A percentile compares a stretch with the other conserved stretches of the same genome.
These are phyloP conservation scores for Pseudotulostoma volvatum DNA, from an alignment of 495 filamentous ascomycete species.

Conservation along the genomic window DNA sequence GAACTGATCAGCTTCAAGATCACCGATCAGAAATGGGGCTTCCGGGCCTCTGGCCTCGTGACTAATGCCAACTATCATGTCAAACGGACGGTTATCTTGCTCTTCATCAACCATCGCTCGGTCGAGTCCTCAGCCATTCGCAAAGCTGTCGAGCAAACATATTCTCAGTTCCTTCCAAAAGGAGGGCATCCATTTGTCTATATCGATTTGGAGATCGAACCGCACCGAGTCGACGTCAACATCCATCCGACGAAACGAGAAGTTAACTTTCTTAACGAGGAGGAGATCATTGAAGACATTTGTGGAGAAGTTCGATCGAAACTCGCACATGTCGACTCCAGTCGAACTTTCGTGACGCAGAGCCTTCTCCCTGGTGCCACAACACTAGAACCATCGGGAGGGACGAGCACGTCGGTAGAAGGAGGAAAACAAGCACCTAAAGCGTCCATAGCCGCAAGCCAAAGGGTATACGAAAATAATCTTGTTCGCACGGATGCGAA, in stretches of 20 bases:
- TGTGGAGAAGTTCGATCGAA: constrained; percentile 66
- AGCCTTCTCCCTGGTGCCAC: constrained; percentile 57
- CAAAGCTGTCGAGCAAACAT: constrained; percentile 82
- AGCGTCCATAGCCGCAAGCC: constrained; percentile 27
- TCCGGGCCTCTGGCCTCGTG: constrained; percentile 62
- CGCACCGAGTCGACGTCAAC: constrained; percentile 88
- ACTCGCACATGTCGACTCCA: constrained; percentile 80
- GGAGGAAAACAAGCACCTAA: constrained; percentile 2
- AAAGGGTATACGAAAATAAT: constrained; percentile 69
- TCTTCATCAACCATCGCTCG: constrained; percentile 97
- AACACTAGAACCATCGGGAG: constrained; percentile 18
- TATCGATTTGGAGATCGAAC: constrained; percentile 84
- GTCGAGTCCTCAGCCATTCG: constrained; percentile 85
- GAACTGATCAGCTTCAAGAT: constrained; percentile 68
- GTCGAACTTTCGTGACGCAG: constrained; percentile 87
- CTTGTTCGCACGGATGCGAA: constrained; percentile 84
- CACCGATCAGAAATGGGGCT: constrained; percentile 63
- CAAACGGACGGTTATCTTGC: constrained; percentile 72
- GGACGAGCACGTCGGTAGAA: constrained; percentile 14
- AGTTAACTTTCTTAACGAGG: constrained; percentile 96
- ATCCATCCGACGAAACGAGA: constrained; percentile 96
- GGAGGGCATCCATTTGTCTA: constrained; percentile 91
- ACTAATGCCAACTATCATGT: constrained; percentile 95
- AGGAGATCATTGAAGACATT: constrained; percentile 83
- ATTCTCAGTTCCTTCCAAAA: constrained; percentile 80